phyloP scores from a whole-genome alignment of 2,329 filamentous ascomycete species.

The Emmonsiellopsis sp. region DNA sequence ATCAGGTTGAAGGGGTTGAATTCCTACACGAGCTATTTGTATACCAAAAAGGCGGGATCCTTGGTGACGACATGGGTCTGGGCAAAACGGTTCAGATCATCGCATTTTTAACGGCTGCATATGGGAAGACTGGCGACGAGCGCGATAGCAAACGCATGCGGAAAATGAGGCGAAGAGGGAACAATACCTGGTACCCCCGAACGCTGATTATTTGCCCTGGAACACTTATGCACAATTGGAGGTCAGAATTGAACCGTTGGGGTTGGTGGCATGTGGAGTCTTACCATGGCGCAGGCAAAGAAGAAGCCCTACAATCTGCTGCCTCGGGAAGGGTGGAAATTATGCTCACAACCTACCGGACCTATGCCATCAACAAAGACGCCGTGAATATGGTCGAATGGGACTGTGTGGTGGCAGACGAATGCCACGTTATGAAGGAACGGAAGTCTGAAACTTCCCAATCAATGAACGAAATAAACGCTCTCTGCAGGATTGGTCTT shows the following conservation, averaged over 20 bases:
- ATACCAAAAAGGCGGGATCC: slow-evolving; percentile 79
- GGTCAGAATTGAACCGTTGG: slow-evolving; percentile 76
- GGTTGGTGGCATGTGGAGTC: slow-evolving; percentile 88
- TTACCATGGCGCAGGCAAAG: slow-evolving; percentile 67
- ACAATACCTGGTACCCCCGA: slow-evolving; percentile 66
- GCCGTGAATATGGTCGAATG: slow-evolving; percentile 77
- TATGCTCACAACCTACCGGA: slow-evolving; percentile 88
- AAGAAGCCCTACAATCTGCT: slow-evolving; percentile 63
- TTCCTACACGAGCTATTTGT: slow-evolving; percentile 87
- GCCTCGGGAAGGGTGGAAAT: slow-evolving; percentile 72
- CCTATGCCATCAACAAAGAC: slow-evolving; percentile 68
- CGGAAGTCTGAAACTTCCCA: slow-evolving; percentile 65
- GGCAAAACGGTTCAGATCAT: slow-evolving; percentile 97
- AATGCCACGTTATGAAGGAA: slow-evolving; percentile 86
- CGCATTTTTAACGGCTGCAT: slow-evolving; percentile 81
- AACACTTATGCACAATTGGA: slow-evolving; percentile 84
- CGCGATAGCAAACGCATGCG: slow-evolving; percentile 80
- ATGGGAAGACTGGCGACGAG: slow-evolving; percentile 88
- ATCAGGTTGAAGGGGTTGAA: slow-evolving; percentile 75
- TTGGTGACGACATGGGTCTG: slow-evolving; percentile 95
- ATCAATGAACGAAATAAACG: slow-evolving; percentile 83
- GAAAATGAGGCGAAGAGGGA: slow-evolving; percentile 59
- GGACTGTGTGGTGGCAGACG: slow-evolving; percentile 92
- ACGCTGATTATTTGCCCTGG: slow-evolving; percentile 84
- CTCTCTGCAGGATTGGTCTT: slow-evolving; percentile 82